phyloP scores from a whole-genome alignment of 2,329 filamentous ascomycete species.

The Fusarium sp. region DNA sequence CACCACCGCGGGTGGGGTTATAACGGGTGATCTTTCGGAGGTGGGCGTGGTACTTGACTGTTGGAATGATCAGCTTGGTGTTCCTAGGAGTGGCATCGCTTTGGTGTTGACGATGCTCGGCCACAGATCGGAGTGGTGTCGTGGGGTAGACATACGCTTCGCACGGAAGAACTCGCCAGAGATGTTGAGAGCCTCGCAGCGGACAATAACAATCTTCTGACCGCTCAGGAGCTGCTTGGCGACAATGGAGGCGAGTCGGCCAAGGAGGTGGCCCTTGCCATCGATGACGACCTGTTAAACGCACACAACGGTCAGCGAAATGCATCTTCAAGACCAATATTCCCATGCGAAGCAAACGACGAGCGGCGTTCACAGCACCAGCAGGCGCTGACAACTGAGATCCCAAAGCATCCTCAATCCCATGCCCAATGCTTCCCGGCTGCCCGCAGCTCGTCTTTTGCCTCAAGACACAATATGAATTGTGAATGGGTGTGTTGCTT shows the following conservation, averaged over 20 bases:
- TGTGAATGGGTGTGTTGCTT: conserved; percentile 7
- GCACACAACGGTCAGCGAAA: conserved; percentile 38
- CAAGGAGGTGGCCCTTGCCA: conserved; percentile 99
- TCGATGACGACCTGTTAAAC: conserved; percentile 88
- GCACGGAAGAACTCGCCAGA: conserved; percentile 99
- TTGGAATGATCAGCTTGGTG: conserved; percentile 59
- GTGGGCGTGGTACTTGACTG: conserved; percentile 99
- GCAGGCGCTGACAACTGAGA: conserved; percentile 3
- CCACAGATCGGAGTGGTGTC: conserved; percentile 29
- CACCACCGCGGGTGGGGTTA: conserved; percentile 99
- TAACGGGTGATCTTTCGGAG: conserved; percentile 99
- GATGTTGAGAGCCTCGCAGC: conserved; percentile 99
- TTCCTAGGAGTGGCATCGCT: conserved; percentile 3
- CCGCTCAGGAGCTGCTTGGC: conserved; percentile 99
- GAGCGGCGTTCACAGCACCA: conserved; percentile 18
- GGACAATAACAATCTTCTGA: conserved; percentile 99
- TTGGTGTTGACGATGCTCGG: conserved; percentile 26
- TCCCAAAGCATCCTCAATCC: conserved; percentile 28
- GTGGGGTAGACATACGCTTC: conserved; percentile 83
- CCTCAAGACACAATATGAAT: conserved; percentile 30
- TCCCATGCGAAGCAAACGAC: conserved; percentile 24
- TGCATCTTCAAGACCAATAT: conserved; percentile 31
- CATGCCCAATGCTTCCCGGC: conserved; percentile 23
- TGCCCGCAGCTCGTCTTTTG: conserved; percentile 23
- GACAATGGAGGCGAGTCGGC: conserved; percentile 96